These are phyloP conservation scores for Debaryomyces udenii DNA, from an alignment of 1,139 yeast species.

Conservation along the genomic window DNA sequence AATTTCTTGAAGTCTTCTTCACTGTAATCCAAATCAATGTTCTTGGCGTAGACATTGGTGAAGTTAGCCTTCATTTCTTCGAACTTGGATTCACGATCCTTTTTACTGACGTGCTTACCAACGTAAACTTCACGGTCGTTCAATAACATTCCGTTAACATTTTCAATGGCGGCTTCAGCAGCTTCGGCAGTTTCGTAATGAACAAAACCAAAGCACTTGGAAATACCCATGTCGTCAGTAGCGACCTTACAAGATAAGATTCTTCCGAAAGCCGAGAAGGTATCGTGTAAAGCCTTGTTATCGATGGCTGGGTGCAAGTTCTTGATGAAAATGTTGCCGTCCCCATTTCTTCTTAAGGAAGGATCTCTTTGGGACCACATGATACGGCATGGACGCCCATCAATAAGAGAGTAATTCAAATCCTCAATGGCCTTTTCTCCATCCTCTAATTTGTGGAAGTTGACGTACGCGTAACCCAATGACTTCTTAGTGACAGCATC, in stretches of 20 bases:
- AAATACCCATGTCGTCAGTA: slow-evolving; percentile 86
- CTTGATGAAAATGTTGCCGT: slow-evolving; percentile 97
- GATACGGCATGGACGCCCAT: slow-evolving; percentile 98
- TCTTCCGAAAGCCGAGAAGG: slow-evolving; percentile 95
- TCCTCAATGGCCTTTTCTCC: slow-evolving; percentile 96
- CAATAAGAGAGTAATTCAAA: slow-evolving; percentile 90
- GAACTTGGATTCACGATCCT: slow-evolving; percentile 93
- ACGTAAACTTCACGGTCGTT: slow-evolving; percentile 96
- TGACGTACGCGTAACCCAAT: slow-evolving; percentile 97
- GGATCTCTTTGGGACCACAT: slow-evolving; percentile 99
- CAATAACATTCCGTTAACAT: slow-evolving; percentile 97
- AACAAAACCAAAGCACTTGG: slow-evolving; percentile 97
- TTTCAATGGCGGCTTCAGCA: slow-evolving; percentile 94
- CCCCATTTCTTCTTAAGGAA: slow-evolving; percentile 91
- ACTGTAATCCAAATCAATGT: slow-evolving; percentile 71
- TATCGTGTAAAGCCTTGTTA: slow-evolving; percentile 98
- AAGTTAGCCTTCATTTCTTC: slow-evolving; percentile 91
- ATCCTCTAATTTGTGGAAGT: slow-evolving; percentile 87
- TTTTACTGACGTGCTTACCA: slow-evolving; percentile 90
- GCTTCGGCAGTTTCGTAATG: slow-evolving; percentile 94
- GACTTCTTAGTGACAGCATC: slow-evolving; percentile 97
- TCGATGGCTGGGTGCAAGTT: slow-evolving; percentile 98
- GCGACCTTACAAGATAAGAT: slow-evolving; percentile 98
- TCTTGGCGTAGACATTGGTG: slow-evolving; percentile 95
- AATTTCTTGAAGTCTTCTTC: slow-evolving; percentile 75